Conservation (phyloP, 345 rosid genomes). For the Microcos paniculata region DNA sequence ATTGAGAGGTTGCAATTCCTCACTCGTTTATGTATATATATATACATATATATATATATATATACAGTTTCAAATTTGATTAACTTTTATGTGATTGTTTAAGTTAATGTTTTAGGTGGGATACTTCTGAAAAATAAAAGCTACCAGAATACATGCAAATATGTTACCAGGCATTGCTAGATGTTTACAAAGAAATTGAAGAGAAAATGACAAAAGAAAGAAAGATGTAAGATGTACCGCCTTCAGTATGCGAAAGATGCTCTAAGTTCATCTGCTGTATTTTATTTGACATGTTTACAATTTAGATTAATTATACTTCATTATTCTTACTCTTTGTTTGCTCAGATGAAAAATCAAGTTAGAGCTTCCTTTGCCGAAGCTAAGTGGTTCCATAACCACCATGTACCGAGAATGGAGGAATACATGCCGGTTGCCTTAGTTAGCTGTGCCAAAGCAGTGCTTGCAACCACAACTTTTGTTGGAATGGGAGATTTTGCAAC, state of each 20-base stretch:
- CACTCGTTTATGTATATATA: no score
- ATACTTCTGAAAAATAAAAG: background rate
- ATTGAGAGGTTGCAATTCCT: slow-evolving; percentile 22
- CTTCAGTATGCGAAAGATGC: slow-evolving; percentile 28
- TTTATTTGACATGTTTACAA: background rate
- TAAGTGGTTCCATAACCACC: slow-evolving; percentile 16
- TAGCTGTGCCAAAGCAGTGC: background rate
- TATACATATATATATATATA: background rate
- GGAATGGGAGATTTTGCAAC: slow-evolving; percentile 27
- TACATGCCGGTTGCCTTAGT: slow-evolving; percentile 24
- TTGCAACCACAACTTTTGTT: slow-evolving; percentile 13
- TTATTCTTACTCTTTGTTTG: background rate
- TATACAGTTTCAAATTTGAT: no score
- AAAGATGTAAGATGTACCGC: slow-evolving; percentile 15
- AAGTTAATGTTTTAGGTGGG: slow-evolving; percentile 23
- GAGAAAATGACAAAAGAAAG: slow-evolving; percentile 18
- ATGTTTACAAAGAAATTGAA: slow-evolving; percentile 27
- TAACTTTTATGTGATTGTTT: background rate
- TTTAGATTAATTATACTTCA: background rate
- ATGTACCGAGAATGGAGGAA: slow-evolving; percentile 30
- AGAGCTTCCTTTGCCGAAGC: slow-evolving; percentile 26
- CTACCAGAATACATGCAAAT: slow-evolving; percentile 34
- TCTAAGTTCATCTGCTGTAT: background rate
- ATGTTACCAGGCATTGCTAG: slow-evolving; percentile 22
- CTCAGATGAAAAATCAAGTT: slow-evolving; percentile 28